These are phyloP conservation scores for Sordaria brevicollis DNA, from an alignment of 495 filamentous ascomycete genomes.

Conservation along the genomic window DNA sequence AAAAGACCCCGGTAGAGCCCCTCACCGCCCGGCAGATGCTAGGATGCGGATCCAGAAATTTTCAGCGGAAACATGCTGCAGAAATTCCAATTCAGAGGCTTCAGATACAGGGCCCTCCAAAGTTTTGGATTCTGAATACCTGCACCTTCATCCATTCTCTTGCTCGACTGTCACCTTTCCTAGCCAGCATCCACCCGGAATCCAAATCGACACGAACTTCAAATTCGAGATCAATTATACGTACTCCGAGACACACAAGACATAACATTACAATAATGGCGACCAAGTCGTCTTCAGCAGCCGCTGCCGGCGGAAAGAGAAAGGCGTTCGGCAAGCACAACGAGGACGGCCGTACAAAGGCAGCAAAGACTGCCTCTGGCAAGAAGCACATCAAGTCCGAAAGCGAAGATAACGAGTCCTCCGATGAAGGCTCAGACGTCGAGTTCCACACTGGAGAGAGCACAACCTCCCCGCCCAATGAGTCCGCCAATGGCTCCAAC, in stretches of 20 bases:
- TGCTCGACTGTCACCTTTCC: background rate
- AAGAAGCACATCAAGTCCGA: constrained; percentile 24
- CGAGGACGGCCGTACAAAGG: constrained; percentile 27
- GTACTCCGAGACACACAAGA: background rate
- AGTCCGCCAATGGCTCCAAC: background rate
- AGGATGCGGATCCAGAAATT: constrained; percentile 10
- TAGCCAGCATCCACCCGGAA: background rate
- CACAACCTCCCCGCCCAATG: background rate
- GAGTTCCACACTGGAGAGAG: background rate
- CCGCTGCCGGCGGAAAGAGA: constrained; percentile 24
- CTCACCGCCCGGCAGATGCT: constrained; percentile 33
- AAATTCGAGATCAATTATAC: background rate
- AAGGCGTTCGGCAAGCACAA: constrained; percentile 30
- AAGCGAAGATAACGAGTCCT: constrained; percentile 25
- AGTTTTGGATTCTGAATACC: background rate
- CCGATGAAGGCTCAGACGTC: constrained; percentile 11
- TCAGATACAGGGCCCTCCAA: background rate
- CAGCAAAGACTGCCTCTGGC: constrained; percentile 30
- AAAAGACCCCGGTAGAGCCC: background rate
- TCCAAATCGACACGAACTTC: background rate
- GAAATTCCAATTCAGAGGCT: background rate
- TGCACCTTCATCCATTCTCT: background rate
- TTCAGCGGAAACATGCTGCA: constrained; percentile 6
- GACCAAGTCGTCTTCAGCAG: constrained; percentile 16
- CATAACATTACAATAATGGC: constrained; percentile 4